Percentiles rank a stretch among this genome's conserved stretches.
Evolutionary conservation across 192 early-diverging fungal genomes (phyloP).

Genomic region (Jimgerdemannia flammicorona): DNA sequence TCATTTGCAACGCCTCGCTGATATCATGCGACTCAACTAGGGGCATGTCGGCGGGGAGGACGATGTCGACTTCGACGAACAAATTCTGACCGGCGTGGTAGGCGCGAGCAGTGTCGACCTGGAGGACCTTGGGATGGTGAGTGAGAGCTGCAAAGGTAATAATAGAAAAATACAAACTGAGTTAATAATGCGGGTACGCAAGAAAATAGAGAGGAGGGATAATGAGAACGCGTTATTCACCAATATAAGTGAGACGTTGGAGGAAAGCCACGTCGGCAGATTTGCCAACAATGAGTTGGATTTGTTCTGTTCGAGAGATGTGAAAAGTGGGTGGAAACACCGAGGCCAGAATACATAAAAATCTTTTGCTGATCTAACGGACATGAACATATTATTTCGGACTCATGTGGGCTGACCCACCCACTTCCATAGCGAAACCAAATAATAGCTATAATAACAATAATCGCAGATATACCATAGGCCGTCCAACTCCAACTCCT

Average conservation of each 20-base stretch:
- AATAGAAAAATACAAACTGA: conserved; percentile 10
- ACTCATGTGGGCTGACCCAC: no score
- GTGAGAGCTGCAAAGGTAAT: conserved; percentile 75
- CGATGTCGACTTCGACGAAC: conserved; percentile 97
- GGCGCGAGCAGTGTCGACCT: conserved; percentile 78
- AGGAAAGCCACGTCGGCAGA: conserved; percentile 77
- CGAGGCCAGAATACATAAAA: no score
- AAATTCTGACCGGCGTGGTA: conserved; percentile 87
- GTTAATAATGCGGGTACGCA: no score
- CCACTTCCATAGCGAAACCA: no score
- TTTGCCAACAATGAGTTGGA: conserved; percentile 77
- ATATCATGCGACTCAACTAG: conserved; percentile 86
- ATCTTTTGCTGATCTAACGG: no score
- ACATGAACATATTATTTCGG: no score
- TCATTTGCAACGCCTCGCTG: conserved; percentile 84
- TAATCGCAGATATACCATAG: conserved; percentile 47
- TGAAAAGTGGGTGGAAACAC: background rate
- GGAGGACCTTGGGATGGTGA: conserved; percentile 61
- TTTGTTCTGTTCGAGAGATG: conserved; percentile 58
- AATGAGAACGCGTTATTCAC: conserved; percentile 17
- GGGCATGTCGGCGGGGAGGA: conserved; percentile 80
- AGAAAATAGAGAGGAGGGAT: background rate
- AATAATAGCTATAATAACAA: no score
- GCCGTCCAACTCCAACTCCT: conserved; percentile 63
- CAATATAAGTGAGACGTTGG: conserved; percentile 80